Percentiles rank a stretch among this genome's conserved stretches.
Evolutionary conservation across 371 early-diverging fungal genomes (phyloP).

Genomic region (Mortierella sp.): DNA sequence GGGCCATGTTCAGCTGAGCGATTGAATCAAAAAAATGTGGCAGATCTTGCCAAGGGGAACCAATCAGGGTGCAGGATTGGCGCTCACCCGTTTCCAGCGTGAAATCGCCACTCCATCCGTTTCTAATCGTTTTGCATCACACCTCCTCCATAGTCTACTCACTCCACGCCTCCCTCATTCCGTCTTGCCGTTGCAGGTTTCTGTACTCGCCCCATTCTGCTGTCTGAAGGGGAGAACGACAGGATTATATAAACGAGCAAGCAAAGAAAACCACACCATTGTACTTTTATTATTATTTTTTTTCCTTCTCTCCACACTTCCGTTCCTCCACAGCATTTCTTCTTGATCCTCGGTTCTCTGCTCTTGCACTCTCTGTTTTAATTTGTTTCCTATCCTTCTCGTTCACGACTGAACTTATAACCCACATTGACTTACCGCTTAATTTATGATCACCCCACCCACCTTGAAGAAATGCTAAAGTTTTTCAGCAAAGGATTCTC

Average conservation of each 20-base stretch:
- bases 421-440: neutral
- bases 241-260: no score
- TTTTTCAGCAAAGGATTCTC: slow-evolving; percentile 43
- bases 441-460: neutral
- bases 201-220: no score
- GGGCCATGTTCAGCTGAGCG: no score
- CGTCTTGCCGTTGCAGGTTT: neutral
- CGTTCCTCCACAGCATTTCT: neutral
- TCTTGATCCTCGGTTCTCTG: neutral
- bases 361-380: neutral
- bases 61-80: slow-evolving; percentile 1
- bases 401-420: neutral
- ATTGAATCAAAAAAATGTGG: no score
- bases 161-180: neutral
- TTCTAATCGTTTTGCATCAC: no score
- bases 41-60: slow-evolving; percentile 1
- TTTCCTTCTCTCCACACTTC: neutral
- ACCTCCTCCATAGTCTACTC: neutral
- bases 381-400: neutral
- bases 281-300: no score
- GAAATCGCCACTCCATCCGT: no score
- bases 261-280: neutral
- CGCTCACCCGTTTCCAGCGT: no score
- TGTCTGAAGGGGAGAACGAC: no score
- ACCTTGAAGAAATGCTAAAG: slow-evolving; percentile 36